Conservation (phyloP, 495 filamentous ascomycete species). For the Halenospora varia region DNA sequence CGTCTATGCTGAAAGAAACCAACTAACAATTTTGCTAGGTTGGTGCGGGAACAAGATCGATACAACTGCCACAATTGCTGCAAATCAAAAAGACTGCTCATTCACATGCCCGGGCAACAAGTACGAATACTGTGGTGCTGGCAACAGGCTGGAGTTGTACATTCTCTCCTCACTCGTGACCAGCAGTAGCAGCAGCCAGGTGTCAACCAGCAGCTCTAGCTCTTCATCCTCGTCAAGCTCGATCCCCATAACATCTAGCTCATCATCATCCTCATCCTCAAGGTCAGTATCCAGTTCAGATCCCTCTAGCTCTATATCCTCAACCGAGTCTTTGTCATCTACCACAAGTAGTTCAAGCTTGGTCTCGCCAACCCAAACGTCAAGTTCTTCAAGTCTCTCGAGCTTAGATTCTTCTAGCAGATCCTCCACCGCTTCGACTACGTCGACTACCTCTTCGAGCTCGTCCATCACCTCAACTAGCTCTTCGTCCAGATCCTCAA, state of each 20-base stretch:
- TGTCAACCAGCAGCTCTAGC: conserved; percentile 1
- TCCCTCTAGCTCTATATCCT: background rate
- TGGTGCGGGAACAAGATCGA: conserved; percentile 46
- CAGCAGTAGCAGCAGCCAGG: background rate
- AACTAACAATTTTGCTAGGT: conserved; percentile 31
- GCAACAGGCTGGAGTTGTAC: conserved; percentile 19
- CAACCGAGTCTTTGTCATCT: no score
- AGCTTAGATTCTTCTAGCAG: no score
- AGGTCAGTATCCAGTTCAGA: background rate
- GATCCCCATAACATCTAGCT: background rate
- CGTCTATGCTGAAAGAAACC: conserved; percentile 15
- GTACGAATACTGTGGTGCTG: conserved; percentile 33
- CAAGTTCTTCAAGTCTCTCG: no score
- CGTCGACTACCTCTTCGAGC: no score
- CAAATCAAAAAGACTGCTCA: conserved; percentile 38
- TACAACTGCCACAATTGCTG: conserved; percentile 33
- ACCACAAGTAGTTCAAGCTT: background rate
- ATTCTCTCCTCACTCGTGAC: conserved; percentile 1
- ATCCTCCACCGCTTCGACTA: no score
- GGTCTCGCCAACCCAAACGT: no score
- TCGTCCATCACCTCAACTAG: no score
- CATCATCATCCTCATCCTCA: background rate
- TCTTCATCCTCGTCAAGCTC: conserved; percentile 35
- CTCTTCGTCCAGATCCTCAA: no score
- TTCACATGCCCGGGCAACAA: conserved; percentile 43